Conservation (phyloP, 257 asterid species). For the Coffea eugenioides region DNA sequence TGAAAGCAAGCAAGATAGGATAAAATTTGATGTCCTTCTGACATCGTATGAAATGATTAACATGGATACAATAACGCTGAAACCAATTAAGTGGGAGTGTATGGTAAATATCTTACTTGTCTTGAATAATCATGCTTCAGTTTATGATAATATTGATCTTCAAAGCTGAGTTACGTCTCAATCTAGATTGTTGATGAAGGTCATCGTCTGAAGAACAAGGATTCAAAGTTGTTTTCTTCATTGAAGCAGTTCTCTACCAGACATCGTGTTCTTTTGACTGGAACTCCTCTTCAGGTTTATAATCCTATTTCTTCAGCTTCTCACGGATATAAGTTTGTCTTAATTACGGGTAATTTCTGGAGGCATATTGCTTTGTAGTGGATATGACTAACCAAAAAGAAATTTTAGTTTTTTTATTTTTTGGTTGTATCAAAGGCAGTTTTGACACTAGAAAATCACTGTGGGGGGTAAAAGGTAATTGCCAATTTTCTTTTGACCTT, state of each 20-base stretch:
- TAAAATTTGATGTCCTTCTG: slow-evolving; percentile 94
- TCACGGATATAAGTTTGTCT: background rate
- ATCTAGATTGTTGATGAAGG: slow-evolving; percentile 98
- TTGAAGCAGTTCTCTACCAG: slow-evolving; percentile 77
- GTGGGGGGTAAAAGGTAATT: background rate
- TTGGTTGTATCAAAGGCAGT: background rate
- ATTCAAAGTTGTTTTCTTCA: slow-evolving; percentile 78
- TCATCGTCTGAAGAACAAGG: slow-evolving; percentile 96
- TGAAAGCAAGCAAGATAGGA: slow-evolving; percentile 89
- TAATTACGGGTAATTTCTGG: background rate
- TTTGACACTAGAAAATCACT: no score
- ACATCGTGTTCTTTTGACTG: slow-evolving; percentile 94
- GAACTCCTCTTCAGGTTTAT: slow-evolving; percentile 97
- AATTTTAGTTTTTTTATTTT: no score
- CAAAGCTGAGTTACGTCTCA: slow-evolving; percentile 24
- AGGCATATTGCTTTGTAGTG: background rate
- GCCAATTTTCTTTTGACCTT: background rate
- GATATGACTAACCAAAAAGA: background rate
- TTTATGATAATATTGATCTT: slow-evolving; percentile 25
- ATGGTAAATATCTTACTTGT: slow-evolving; percentile 56
- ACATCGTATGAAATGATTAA: slow-evolving; percentile 98
- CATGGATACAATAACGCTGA: slow-evolving; percentile 74
- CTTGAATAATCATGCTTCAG: slow-evolving; percentile 8
- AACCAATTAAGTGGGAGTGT: slow-evolving; percentile 95
- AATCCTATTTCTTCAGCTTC: background rate